Evolutionary conservation across 371 early-diverging fungal genomes (phyloP).

Genomic region (Rhizopus stolonifer): DNA sequence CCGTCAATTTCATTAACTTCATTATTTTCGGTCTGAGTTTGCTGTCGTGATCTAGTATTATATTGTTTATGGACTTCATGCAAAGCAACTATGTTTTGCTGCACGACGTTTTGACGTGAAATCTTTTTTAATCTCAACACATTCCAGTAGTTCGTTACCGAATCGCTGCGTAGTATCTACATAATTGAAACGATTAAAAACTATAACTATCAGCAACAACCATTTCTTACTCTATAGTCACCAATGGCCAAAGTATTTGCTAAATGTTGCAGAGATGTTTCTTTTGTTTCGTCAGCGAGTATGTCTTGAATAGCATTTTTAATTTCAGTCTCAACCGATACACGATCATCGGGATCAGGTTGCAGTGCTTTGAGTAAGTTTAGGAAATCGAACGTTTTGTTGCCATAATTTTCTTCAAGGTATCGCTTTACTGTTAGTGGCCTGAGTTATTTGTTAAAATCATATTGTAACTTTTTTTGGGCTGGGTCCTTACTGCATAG

Average conservation of each 20-base stretch:
- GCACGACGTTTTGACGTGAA: neutral
- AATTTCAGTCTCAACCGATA: neutral
- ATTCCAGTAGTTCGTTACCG: neutral
- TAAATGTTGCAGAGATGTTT: no score
- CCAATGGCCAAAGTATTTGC: neutral
- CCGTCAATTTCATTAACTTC: constrained; percentile 1
- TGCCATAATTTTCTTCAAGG: neutral
- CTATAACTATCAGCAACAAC: neutral
- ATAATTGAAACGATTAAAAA: neutral
- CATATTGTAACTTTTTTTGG: neutral
- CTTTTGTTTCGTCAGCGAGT: no score
- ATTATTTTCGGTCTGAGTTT: no score
- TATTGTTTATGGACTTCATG: neutral
- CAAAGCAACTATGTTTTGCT: no score
- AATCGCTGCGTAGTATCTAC: neutral
- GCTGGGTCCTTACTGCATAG: neutral
- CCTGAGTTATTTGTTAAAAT: constrained; percentile 1
- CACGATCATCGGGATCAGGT: constrained; percentile 3
- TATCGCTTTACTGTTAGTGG: constrained; percentile 4
- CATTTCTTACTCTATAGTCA: constrained; percentile 1
- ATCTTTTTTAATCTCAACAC: neutral
- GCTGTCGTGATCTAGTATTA: neutral
- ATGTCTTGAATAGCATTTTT: neutral
- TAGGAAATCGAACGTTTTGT: constrained; percentile 2
- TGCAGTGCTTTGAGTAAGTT: constrained; percentile 3